These are phyloP conservation scores for Phytophthora kernoviae DNA, from an alignment of 352 stramenopile species.

Conservation along the genomic window DNA sequence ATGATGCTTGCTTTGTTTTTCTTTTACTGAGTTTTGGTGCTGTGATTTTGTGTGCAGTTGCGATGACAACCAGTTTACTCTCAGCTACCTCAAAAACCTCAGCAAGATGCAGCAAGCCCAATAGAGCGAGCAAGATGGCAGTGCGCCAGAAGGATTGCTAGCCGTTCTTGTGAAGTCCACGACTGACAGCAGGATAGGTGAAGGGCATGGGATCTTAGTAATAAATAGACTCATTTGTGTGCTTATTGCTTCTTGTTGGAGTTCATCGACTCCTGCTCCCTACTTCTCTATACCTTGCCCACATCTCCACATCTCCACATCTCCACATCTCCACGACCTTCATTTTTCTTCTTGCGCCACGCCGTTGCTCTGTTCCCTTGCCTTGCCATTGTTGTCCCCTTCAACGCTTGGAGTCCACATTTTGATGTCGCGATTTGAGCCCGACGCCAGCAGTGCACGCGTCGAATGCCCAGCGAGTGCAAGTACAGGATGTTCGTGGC, in stretches of 20 bases:
- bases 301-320: too few species aligned
- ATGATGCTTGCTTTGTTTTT: conserved; percentile 12
- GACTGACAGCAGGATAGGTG: background rate
- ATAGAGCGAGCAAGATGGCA: conserved; percentile 31
- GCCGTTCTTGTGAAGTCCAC: conserved; percentile 9
- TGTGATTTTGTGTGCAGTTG: conserved; percentile 47
- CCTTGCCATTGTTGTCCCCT: conserved; percentile 10
- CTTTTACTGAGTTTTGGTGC: conserved; percentile 10
- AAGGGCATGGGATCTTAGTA: conserved; percentile 31
- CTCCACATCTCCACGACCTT: conserved; percentile 2
- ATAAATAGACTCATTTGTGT: conserved; percentile 61
- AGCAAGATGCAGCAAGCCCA: conserved; percentile 53
- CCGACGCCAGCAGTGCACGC: conserved; percentile 66
- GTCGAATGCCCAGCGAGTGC: conserved; percentile 81
- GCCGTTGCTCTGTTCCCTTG: conserved; percentile 11
- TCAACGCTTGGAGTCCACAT: conserved; percentile 38
- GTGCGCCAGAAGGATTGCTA: conserved; percentile 26
- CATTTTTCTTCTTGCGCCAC: background rate
- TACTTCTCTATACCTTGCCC: background rate
- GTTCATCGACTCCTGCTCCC: conserved; percentile 9
- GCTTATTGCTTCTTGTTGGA: conserved; percentile 12
- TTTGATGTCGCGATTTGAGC: conserved; percentile 77
- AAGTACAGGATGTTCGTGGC: conserved; percentile 86
- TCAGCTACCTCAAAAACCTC: conserved; percentile 83
- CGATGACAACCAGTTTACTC: conserved; percentile 91